These are phyloP conservation scores for Cupressus sempervirens DNA, from an alignment of 75 land plant genomes.

Conservation along the genomic window DNA sequence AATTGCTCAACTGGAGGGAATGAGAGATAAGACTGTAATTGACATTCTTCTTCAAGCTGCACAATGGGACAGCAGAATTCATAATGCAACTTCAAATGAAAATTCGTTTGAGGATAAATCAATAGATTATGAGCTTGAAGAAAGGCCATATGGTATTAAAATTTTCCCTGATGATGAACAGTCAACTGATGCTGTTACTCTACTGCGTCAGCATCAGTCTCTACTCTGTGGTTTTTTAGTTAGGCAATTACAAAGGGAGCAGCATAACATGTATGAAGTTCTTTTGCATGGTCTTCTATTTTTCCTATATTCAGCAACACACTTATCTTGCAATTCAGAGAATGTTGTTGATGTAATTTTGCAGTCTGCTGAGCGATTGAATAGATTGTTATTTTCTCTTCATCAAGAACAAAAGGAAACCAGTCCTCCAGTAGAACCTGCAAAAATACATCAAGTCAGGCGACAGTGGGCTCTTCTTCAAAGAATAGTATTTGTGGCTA, in stretches of 20 bases:
- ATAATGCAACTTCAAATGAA: conserved; percentile 1
- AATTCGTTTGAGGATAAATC: conserved; percentile 11
- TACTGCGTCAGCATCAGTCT: conserved; percentile 80
- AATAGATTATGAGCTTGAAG: conserved; percentile 22
- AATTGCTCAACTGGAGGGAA: conserved; percentile 58
- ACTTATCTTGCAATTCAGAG: conserved; percentile 60
- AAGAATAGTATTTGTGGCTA: conserved; percentile 60
- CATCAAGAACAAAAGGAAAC: conserved; percentile 47
- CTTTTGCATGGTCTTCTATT: conserved; percentile 79
- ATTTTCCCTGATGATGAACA: conserved; percentile 32
- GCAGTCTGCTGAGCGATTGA: conserved; percentile 62
- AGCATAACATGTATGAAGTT: conserved; percentile 69
- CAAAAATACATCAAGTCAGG: conserved; percentile 35
- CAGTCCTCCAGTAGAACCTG: conserved; percentile 27
- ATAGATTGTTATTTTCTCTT: conserved; percentile 38
- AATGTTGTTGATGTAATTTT: conserved; percentile 65
- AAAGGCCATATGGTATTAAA: conserved; percentile 20
- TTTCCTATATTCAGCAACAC: conserved; percentile 73
- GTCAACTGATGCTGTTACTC: conserved; percentile 74
- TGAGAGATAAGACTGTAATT: conserved; percentile 81
- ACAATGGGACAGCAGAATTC: conserved; percentile 51
- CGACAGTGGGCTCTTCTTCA: conserved; percentile 74
- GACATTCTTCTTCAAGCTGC: conserved; percentile 82
- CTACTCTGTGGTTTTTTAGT: conserved; percentile 65
- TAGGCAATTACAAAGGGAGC: conserved; percentile 46